Base-by-base conservation (phyloP, 768 basidiomycete species). In the Mycena epipterygia region DNA sequence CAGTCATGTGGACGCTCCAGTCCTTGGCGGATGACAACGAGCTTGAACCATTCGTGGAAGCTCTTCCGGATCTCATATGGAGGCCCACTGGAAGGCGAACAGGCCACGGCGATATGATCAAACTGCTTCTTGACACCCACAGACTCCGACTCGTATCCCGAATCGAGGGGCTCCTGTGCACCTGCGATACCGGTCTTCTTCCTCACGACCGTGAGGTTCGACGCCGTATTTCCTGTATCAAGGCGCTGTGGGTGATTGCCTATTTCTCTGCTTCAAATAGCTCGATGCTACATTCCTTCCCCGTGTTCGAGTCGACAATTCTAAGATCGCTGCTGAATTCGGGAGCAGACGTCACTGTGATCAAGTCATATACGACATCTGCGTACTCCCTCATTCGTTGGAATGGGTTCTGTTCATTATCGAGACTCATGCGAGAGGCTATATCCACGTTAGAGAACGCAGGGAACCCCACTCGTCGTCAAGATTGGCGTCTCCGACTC, bases 31-130 rank as follows among this genome's bases (percentile, higher is more conserved):
- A 60, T 19, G 4, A 52, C 37, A 7, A 46, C n/a, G 58, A 46
- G 29, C 58, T 60, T n/a, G 58, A 60, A 8, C 58, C 41, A 19
- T 16, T 60, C n/a, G 25, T 46, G 17, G 58, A 60, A 21, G 58
- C 58, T n/a, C n/a, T n/a, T n/a, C n/a, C n/a, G n/a, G n/a, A n/a
- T n/a, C n/a, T n/a, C n/a, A n/a, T n/a, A n/a, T n/a, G n/a, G n/a
- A n/a, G n/a, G n/a, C n/a, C n/a, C n/a, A n/a, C n/a, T n/a, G n/a
- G n/a, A n/a, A n/a, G n/a, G n/a, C n/a, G n/a, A n/a, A n/a, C n/a
- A n/a, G n/a, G n/a, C n/a, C n/a, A n/a, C n/a, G n/a, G n/a, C n/a
- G n/a, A n/a, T n/a, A n/a, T n/a, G n/a, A n/a, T n/a, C n/a, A n/a
- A n/a, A n/a, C n/a, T n/a, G n/a, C n/a, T n/a, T n/a, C n/a, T n/a